Percentiles rank a stretch among this genome's conserved stretches.
Conservation (phyloP, 2,329 filamentous ascomycete genomes). For the Chaetomium olivaceum region DNA sequence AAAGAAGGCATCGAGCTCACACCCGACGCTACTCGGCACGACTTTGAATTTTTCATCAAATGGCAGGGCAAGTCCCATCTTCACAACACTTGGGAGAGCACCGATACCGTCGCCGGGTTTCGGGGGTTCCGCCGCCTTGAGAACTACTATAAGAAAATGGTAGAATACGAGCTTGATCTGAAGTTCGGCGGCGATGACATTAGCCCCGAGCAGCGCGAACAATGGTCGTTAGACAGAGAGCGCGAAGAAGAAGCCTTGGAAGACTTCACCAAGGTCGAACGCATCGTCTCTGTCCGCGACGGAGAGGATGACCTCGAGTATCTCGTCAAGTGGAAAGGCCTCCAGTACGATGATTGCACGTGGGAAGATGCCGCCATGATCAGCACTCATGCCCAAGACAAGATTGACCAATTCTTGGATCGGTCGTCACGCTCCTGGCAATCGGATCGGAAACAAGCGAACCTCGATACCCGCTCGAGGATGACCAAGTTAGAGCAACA, state of each 20-base stretch:
- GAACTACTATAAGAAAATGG: constrained; percentile 87
- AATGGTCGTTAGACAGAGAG: constrained; percentile 94
- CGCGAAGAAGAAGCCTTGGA: constrained; percentile 83
- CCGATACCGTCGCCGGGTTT: constrained; percentile 70
- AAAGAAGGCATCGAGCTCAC: constrained; percentile 65
- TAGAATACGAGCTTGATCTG: constrained; percentile 77
- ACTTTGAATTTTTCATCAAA: constrained; percentile 93
- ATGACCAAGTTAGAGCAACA: constrained; percentile 76
- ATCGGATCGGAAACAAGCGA: constrained; percentile 77
- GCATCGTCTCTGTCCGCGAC: constrained; percentile 81
- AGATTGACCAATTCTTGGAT: constrained; percentile 89
- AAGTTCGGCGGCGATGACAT: constrained; percentile 72
- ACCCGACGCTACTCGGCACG: constrained; percentile 62
- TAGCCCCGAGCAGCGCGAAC: constrained; percentile 82
- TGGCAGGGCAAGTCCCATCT: constrained; percentile 96
- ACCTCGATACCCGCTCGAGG: constrained; percentile 69
- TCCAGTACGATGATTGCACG: constrained; percentile 91
- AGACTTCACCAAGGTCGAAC: constrained; percentile 89
- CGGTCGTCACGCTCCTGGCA: constrained; percentile 77
- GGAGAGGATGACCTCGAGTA: constrained; percentile 84
- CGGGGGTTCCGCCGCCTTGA: constrained; percentile 87
- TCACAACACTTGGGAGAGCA: constrained; percentile 92
- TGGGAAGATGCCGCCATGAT: constrained; percentile 83
- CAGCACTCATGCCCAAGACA: constrained; percentile 75
- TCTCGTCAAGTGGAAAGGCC: constrained; percentile 93